These are phyloP conservation scores for Ceratobasidium sp. DNA, from an alignment of 1,284 basidiomycete species.

Conservation along the genomic window DNA sequence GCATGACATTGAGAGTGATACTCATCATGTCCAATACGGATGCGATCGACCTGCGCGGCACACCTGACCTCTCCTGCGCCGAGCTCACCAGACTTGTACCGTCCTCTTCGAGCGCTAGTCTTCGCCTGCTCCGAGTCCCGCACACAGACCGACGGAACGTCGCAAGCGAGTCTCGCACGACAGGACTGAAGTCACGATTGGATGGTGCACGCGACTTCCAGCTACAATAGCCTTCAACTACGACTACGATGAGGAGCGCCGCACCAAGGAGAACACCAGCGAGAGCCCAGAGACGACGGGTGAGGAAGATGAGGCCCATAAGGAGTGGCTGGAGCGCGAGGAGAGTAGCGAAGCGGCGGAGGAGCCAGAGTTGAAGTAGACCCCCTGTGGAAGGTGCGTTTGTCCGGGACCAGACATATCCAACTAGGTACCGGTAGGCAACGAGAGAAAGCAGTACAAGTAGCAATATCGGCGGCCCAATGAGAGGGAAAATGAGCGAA, in stretches of 20 bases:
- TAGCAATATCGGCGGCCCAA: slow-evolving; percentile 74
- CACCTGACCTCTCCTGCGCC: slow-evolving; percentile 54
- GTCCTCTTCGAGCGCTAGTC: slow-evolving; percentile 55
- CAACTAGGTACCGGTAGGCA: slow-evolving; percentile 77
- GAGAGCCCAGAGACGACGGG: slow-evolving; percentile 72
- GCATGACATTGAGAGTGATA: slow-evolving; percentile 74
- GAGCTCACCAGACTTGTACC: slow-evolving; percentile 65
- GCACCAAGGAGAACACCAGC: slow-evolving; percentile 69
- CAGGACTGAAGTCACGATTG: slow-evolving; percentile 62
- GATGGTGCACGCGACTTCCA: slow-evolving; percentile 64
- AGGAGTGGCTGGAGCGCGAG: slow-evolving; percentile 76
- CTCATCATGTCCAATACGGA: slow-evolving; percentile 84
- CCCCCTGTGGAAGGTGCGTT: slow-evolving; percentile 74
- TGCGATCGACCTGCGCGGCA: slow-evolving; percentile 73
- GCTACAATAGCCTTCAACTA: slow-evolving; percentile 67
- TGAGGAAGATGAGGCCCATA: slow-evolving; percentile 75
- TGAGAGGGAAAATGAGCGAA: slow-evolving; percentile 77
- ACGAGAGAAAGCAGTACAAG: slow-evolving; percentile 74
- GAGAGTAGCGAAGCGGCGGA: slow-evolving; percentile 73
- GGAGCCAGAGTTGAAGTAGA: slow-evolving; percentile 74
- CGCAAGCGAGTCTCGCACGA: slow-evolving; percentile 67
- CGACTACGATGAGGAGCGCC: slow-evolving; percentile 63
- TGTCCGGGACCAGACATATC: slow-evolving; percentile 76
- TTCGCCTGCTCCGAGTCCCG: slow-evolving; percentile 25
- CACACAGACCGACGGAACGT: slow-evolving; percentile 56